Conservation (phyloP, 768 basidiomycete species). For the Lactifluus pinguis region DNA sequence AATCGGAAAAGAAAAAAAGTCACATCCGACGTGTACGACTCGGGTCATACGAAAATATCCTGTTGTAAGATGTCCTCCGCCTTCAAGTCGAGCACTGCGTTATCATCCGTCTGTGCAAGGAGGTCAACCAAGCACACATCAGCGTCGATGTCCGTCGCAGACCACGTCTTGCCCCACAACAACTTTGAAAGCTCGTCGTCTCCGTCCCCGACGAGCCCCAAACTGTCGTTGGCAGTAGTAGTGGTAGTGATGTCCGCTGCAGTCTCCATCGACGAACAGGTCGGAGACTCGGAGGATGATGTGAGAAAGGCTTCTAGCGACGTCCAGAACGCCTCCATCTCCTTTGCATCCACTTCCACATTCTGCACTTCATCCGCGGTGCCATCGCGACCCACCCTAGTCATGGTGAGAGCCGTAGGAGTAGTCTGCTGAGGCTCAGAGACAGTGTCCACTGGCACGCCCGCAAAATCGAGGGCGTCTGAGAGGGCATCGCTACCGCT, state of each 20-base stretch:
- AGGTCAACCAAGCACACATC: background rate
- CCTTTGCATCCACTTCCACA: background rate
- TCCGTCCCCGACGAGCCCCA: background rate
- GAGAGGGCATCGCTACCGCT: constrained; percentile 19
- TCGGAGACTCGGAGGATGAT: background rate
- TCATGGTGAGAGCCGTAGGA: background rate
- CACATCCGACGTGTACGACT: background rate
- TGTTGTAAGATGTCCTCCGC: constrained; percentile 9
- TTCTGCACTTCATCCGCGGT: background rate
- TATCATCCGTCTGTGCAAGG: background rate
- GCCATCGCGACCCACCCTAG: background rate
- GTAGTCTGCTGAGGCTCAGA: background rate
- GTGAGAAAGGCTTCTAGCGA: constrained; percentile 11
- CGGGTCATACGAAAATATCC: constrained; percentile 1
- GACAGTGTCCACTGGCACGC: background rate
- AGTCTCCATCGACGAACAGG: background rate
- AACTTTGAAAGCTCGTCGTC: background rate
- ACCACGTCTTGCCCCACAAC: background rate
- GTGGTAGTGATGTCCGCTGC: background rate
- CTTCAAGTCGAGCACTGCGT: background rate
- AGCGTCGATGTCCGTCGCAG: background rate
- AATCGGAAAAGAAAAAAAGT: background rate
- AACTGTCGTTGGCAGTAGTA: background rate
- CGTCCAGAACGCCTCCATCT: constrained; percentile 12
- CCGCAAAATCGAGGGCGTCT: constrained; percentile 18